phyloP scores from a whole-genome alignment of 192 early-diverging fungal species.

The Ambispora gerdemannii region DNA sequence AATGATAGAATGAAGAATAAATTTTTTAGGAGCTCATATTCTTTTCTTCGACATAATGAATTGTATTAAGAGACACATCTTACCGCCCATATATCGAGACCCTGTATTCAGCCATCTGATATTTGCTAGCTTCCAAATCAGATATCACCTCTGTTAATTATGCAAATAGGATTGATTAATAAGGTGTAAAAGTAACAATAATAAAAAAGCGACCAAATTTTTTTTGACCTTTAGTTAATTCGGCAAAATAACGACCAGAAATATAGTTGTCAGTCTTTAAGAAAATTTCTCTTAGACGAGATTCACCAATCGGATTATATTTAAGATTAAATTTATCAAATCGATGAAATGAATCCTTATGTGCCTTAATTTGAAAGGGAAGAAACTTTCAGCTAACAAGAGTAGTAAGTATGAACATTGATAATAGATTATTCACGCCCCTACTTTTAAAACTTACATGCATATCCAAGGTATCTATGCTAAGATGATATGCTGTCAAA shows the following conservation, averaged over 20 bases:
- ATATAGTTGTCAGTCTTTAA: constrained; percentile 94
- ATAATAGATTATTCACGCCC: neutral
- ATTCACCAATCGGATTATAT: constrained; percentile 94
- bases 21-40: neutral
- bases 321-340: constrained; percentile 98
- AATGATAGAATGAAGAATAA: neutral
- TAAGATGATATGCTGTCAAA: constrained; percentile 89
- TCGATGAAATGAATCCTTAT: constrained; percentile 93
- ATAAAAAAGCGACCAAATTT: neutral
- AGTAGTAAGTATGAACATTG: neutral
- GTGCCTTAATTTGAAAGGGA: constrained; percentile 50
- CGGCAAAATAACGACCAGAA: constrained; percentile 82
- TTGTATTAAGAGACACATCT: no score
- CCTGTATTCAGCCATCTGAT: constrained; percentile 93
- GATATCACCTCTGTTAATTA: constrained; percentile 67
- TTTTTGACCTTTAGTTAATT: constrained; percentile 78
- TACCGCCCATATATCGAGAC: constrained; percentile 91
- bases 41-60: no score
- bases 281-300: constrained; percentile 91
- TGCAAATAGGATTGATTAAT: neutral
- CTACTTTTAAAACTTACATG: constrained; percentile 52
- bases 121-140: constrained; percentile 90
- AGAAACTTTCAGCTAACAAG: neutral
- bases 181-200: neutral
- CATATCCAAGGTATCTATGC: constrained; percentile 95